Evolutionary conservation across 352 stramenopile genomes (phyloP).

Genomic region (Phytophthora europaea): DNA sequence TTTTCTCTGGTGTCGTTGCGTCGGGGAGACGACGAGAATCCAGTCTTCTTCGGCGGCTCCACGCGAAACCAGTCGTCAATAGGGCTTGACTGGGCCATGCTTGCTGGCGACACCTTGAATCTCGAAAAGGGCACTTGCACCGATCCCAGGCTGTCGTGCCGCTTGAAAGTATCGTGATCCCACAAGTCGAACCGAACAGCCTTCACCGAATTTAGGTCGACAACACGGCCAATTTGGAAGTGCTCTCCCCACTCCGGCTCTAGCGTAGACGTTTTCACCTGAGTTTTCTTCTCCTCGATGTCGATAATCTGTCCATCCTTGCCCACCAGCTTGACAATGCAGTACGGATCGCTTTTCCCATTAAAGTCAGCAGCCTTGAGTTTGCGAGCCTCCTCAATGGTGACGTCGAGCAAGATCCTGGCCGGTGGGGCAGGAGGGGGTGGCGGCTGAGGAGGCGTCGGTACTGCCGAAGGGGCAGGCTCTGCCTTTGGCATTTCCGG

Average conservation of each 20-base stretch:
- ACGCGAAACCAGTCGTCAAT: constrained; percentile 79
- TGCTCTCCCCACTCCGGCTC: constrained; percentile 67
- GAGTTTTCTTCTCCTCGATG: constrained; percentile 66
- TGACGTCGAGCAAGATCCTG: constrained; percentile 61
- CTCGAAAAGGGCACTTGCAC: constrained; percentile 65
- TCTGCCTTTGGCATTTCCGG: constrained; percentile 10
- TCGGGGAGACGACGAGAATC: constrained; percentile 33
- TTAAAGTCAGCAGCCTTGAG: constrained; percentile 67
- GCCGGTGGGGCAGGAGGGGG: constrained; percentile 21
- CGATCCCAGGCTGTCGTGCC: constrained; percentile 65
- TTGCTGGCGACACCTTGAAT: constrained; percentile 76
- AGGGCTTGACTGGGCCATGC: constrained; percentile 60
- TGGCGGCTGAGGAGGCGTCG: constrained; percentile 17
- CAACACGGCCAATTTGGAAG: constrained; percentile 55
- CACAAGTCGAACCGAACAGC: constrained; percentile 69
- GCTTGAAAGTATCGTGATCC: constrained; percentile 68
- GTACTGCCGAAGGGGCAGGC: constrained; percentile 4
- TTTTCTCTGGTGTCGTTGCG: constrained; percentile 45
- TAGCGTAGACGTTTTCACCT: constrained; percentile 57
- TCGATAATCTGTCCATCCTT: constrained; percentile 66
- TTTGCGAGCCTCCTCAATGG: constrained; percentile 60
- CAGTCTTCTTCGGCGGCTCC: constrained; percentile 47
- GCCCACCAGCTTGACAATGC: constrained; percentile 68
- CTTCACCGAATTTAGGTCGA: constrained; percentile 66
- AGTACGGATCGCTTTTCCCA: constrained; percentile 81